Conservation (phyloP, 371 early-diverging fungal genomes). For the Rhizopus microsporus region DNA sequence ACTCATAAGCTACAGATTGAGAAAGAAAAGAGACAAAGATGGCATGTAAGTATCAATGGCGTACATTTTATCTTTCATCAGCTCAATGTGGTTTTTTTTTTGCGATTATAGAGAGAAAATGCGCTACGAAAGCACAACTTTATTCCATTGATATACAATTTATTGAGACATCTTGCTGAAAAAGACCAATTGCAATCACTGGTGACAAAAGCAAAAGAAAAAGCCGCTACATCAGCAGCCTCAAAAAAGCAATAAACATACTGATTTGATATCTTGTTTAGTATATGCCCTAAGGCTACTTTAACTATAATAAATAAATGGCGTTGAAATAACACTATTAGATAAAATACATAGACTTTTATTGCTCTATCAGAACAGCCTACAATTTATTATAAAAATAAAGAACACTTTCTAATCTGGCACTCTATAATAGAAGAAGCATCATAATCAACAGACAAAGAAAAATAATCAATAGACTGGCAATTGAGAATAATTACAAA, state of each 20-base stretch:
- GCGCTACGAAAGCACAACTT: conserved; percentile 79
- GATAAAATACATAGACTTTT: neutral
- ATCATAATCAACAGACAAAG: too few relatives aligned
- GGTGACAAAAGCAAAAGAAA: conserved; percentile 57
- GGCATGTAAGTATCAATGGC: conserved; percentile 42
- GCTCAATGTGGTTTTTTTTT: conserved; percentile 1
- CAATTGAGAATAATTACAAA: too few relatives aligned
- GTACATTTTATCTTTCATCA: neutral
- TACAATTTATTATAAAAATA: too few relatives aligned
- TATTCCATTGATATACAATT: conserved; percentile 74
- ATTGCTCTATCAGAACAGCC: neutral
- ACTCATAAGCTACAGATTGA: conserved; percentile 52
- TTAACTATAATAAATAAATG: too few relatives aligned
- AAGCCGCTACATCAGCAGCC: conserved; percentile 20
- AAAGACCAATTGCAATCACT: conserved; percentile 57
- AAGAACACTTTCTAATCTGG: too few relatives aligned
- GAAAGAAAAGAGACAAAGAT: conserved; percentile 45
- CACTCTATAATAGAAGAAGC: too few relatives aligned
- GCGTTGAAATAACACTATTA: too few relatives aligned
- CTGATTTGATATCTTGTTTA: too few relatives aligned
- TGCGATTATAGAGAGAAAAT: conserved; percentile 63
- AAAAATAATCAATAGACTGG: too few relatives aligned
- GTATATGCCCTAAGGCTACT: too few relatives aligned
- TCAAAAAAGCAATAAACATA: conserved; percentile 7
- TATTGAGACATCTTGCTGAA: conserved; percentile 67